phyloP scores from a whole-genome alignment of 176 grass and related monocot genomes.

The Paspalum vaginatum region DNA sequence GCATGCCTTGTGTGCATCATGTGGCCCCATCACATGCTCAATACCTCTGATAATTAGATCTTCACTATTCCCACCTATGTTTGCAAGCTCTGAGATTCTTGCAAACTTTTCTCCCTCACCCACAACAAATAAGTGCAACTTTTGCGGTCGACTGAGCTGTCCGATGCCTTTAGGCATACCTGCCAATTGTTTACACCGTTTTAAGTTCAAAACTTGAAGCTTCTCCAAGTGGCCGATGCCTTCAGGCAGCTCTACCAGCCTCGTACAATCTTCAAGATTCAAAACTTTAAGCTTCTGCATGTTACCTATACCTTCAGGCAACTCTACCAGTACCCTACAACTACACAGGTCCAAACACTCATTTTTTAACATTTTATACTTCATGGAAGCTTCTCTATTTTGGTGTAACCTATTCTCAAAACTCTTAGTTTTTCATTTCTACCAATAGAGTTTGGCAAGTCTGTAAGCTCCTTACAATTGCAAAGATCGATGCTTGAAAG shows the following conservation, averaged over 20 bases:
- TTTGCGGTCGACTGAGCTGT: neutral
- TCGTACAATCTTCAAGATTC: too few species aligned
- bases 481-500: neutral
- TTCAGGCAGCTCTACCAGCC: conserved; percentile 1
- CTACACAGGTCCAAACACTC: too few species aligned
- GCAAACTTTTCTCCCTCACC: neutral
- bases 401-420: too few species aligned
- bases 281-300: too few species aligned
- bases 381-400: conserved; percentile 6
- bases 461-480: neutral
- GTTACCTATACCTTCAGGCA: too few species aligned
- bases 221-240: neutral
- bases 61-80: neutral
- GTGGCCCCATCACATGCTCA: neutral
- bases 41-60: neutral
- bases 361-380: too few species aligned
- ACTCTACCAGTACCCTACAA: too few species aligned
- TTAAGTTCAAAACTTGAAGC: neutral
- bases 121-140: conserved; percentile 1
- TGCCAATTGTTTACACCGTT: neutral
- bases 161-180: neutral
- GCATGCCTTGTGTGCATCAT: neutral
- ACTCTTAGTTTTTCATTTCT: too few species aligned
- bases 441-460: too few species aligned
- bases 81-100: neutral